phyloP scores from a whole-genome alignment of 2,329 filamentous ascomycete species.

The Fusarium nematophilum region DNA sequence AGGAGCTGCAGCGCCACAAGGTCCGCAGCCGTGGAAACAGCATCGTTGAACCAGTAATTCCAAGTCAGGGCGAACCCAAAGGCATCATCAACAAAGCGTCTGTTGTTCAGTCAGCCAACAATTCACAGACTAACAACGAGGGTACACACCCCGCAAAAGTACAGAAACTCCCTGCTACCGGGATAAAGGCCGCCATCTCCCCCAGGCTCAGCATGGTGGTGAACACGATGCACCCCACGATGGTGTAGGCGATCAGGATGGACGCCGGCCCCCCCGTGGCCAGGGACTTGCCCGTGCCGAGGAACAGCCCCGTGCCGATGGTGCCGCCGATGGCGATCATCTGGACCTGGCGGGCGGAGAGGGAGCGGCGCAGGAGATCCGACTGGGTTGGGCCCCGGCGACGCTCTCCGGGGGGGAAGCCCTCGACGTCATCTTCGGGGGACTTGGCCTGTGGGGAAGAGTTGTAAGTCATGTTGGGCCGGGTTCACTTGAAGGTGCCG shows the following conservation, averaged over 20 bases:
- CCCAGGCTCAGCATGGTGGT: slow-evolving; percentile 69
- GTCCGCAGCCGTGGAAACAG: slow-evolving; percentile 64
- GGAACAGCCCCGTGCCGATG: slow-evolving; percentile 70
- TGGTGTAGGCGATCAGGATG: slow-evolving; percentile 66
- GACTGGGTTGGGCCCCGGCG: slow-evolving; percentile 41
- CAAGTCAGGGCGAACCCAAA: slow-evolving; percentile 66
- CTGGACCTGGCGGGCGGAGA: slow-evolving; percentile 72
- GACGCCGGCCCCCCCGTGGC: slow-evolving; percentile 70
- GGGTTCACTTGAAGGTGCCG: neutral
- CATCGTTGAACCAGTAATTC: slow-evolving; percentile 76
- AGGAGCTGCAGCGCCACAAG: slow-evolving; percentile 65
- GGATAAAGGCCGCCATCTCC: slow-evolving; percentile 68
- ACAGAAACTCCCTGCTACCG: slow-evolving; percentile 66
- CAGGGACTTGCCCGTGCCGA: slow-evolving; percentile 70
- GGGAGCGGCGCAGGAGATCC: slow-evolving; percentile 64
- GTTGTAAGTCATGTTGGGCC: slow-evolving; percentile 17
- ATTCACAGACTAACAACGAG: slow-evolving; percentile 63
- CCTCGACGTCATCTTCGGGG: slow-evolving; percentile 36
- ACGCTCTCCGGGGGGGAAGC: slow-evolving; percentile 9
- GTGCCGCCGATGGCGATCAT: slow-evolving; percentile 74
- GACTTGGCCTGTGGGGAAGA: slow-evolving; percentile 18
- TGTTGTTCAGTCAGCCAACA: slow-evolving; percentile 4
- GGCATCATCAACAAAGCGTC: slow-evolving; percentile 63
- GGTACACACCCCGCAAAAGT: slow-evolving; percentile 59
- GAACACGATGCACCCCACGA: slow-evolving; percentile 68